These are phyloP conservation scores for Trypanosoma avium DNA, from an alignment of 208 protist genomes.

Conservation along the genomic window DNA sequence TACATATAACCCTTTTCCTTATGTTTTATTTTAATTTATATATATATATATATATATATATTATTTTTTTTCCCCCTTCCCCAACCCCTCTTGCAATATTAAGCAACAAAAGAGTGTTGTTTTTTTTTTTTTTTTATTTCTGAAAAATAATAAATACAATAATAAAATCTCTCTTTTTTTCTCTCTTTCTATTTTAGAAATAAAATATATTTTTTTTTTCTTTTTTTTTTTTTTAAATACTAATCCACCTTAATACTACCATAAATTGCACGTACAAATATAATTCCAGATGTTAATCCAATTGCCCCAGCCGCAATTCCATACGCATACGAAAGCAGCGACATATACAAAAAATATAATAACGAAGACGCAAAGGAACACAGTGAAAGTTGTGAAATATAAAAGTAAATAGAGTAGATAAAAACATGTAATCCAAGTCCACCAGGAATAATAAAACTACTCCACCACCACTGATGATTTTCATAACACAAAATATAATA, in stretches of 20 bases:
- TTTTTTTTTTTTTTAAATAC: constrained; percentile 1
- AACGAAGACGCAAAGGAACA: constrained; percentile 64
- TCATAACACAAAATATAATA: constrained; percentile 98
- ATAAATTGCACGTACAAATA: constrained; percentile 88
- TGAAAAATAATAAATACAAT: no score
- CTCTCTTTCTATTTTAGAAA: not conserved
- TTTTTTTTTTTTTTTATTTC: not conserved
- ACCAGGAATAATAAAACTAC: constrained; percentile 92
- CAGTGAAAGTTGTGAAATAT: constrained; percentile 71
- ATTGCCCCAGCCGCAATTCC: constrained; percentile 80
- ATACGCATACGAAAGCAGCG: constrained; percentile 70
- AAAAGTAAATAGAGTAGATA: constrained; percentile 92
- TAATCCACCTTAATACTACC: constrained; percentile 78
- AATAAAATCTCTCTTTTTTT: no score
- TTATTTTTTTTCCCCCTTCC: no score
- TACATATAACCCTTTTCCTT: no score
- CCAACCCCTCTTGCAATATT: no score
- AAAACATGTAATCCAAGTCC: constrained; percentile 93
- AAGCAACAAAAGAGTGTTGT: no score
- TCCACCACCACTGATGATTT: constrained; percentile 99
- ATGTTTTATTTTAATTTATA: not conserved
- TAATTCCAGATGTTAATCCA: constrained; percentile 69
- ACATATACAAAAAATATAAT: constrained; percentile 91
- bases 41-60: not conserved
- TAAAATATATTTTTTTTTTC: not conserved